phyloP scores from a whole-genome alignment of 2,329 filamentous ascomycete species.

The Sordariomycetes sp. region DNA sequence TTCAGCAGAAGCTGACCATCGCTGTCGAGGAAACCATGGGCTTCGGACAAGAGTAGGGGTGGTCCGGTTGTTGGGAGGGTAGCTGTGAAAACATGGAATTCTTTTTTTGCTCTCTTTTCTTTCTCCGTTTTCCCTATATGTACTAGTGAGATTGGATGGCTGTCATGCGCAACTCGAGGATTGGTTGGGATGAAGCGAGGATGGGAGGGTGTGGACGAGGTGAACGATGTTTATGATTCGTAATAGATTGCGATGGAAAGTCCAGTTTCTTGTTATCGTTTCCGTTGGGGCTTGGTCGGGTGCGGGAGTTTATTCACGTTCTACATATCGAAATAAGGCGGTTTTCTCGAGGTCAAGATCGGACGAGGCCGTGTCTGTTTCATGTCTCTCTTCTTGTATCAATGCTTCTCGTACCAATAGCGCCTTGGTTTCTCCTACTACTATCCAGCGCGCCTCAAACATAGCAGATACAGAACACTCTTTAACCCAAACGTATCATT shows the following conservation, averaged over 20 bases:
- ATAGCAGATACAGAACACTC: not conserved
- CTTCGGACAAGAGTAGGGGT: constrained; percentile 82
- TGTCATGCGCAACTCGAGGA: not conserved
- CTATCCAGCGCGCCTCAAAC: too few species aligned
- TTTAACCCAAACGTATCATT: not conserved
- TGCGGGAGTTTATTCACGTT: not conserved
- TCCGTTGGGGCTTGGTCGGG: not conserved
- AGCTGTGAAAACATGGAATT: not conserved
- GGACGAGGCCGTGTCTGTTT: too few species aligned
- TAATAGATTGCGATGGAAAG: not conserved
- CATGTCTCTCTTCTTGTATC: not conserved
- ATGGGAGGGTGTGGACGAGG: not conserved
- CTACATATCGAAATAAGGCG: not conserved
- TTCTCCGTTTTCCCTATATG: constrained; percentile 6
- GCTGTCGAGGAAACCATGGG: constrained; percentile 98
- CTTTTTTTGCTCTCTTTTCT: not conserved
- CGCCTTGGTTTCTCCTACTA: not conserved
- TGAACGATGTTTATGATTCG: not conserved
- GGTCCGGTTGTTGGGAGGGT: not conserved
- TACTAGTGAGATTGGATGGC: not conserved
- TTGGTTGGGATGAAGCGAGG: not conserved
- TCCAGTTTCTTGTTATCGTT: not conserved
- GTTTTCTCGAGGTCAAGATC: too few species aligned
- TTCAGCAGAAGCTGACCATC: constrained; percentile 87
- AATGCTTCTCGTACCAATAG: too few species aligned